A percentile compares a stretch with the other conserved stretches of the same genome.
These are phyloP conservation scores for Trichocladium antarcticum DNA, from an alignment of 495 filamentous ascomycete genomes.

Conservation along the genomic window DNA sequence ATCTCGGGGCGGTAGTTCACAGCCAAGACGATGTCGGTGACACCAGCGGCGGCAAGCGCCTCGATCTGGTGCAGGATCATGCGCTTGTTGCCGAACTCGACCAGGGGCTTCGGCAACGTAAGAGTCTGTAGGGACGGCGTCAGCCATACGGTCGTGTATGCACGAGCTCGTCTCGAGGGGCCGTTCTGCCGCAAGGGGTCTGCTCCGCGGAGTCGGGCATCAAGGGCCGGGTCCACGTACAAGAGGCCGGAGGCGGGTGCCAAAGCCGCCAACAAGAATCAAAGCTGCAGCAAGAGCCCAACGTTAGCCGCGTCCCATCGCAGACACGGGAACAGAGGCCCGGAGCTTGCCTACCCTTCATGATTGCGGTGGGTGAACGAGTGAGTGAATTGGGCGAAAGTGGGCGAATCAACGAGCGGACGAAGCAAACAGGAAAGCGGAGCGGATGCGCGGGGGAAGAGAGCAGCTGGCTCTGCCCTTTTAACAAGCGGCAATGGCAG, in stretches of 20 bases:
- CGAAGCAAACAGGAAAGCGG: constrained; percentile 17
- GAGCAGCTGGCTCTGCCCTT: background rate
- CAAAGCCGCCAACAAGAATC: constrained; percentile 99
- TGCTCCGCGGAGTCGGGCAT: constrained; percentile 4
- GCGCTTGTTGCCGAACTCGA: constrained; percentile 96
- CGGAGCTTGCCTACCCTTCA: constrained; percentile 40
- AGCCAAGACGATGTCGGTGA: constrained; percentile 94
- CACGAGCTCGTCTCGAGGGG: background rate
- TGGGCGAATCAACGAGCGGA: constrained; percentile 23
- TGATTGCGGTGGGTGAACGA: constrained; percentile 20
- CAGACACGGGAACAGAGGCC: background rate
- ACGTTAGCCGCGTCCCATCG: constrained; percentile 21
- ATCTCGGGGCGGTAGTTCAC: constrained; percentile 98
- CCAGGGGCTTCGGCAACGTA: constrained; percentile 91
- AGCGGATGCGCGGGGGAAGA: background rate
- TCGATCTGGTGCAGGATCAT: constrained; percentile 99
- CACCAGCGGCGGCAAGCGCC: constrained; percentile 84
- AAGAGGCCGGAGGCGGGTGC: constrained; percentile 92
- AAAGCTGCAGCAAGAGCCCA: constrained; percentile 51
- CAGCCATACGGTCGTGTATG: constrained; percentile 16
- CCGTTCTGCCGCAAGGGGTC: constrained; percentile 9
- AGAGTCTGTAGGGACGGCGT: constrained; percentile 54
- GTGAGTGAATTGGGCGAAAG: constrained; percentile 13
- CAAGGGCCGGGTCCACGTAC: constrained; percentile 47
- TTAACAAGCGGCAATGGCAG: background rate